phyloP scores from a whole-genome alignment of 2,329 filamentous ascomycete species.

The Epichloe hybrida region DNA sequence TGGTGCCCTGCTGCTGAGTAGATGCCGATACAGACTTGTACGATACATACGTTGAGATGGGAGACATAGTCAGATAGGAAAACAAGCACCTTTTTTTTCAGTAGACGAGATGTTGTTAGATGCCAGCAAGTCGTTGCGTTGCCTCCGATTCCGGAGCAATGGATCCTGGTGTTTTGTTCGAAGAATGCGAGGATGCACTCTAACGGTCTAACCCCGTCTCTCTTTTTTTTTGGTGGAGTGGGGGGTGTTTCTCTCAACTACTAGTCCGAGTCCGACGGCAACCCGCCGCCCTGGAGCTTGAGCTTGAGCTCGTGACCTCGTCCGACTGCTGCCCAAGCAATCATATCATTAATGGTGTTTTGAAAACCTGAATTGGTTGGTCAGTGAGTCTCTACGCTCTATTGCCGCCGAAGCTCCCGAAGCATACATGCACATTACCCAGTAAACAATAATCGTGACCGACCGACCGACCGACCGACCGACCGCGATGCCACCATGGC shows the following conservation, averaged over 20 bases:
- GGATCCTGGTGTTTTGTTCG: neutral
- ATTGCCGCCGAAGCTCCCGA: neutral
- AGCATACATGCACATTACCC: neutral
- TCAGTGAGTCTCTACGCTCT: no score
- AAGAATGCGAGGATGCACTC: neutral
- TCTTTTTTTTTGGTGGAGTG: neutral
- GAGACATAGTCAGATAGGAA: no score
- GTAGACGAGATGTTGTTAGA: no score
- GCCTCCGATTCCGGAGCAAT: no score
- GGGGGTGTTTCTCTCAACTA: neutral
- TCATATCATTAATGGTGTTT: neutral
- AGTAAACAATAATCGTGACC: neutral
- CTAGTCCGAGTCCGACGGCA: no score
- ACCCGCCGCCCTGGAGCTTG: neutral
- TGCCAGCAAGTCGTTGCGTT: no score
- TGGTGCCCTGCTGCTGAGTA: slow-evolving; percentile 3
- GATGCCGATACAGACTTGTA: no score
- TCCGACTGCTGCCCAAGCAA: neutral
- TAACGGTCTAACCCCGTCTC: no score
- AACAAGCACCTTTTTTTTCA: no score
- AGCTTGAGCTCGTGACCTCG: neutral
- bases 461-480: neutral
- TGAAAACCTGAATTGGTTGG: neutral
- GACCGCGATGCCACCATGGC: slow-evolving; percentile 7
- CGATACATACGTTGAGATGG: no score